phyloP scores from a whole-genome alignment of 371 early-diverging fungal species.

The Rhizomucor pusillus region DNA sequence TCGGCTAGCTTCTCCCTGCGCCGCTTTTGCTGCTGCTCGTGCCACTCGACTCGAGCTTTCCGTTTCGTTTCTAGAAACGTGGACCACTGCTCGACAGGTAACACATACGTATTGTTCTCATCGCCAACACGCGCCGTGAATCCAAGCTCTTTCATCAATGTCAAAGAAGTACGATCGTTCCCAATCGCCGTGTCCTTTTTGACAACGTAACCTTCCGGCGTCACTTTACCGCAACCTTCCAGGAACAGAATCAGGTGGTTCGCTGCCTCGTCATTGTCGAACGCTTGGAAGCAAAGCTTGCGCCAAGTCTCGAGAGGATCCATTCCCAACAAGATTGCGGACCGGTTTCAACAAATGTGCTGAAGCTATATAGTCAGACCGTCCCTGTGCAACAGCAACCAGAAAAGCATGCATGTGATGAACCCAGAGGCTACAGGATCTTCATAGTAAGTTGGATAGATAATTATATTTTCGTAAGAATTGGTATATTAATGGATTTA shows the following conservation, averaged over 20 bases:
- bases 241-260: neutral
- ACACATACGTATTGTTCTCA: neutral
- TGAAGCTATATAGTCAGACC: too few species aligned
- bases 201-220: neutral
- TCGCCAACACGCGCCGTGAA: neutral
- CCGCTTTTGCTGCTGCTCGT: neutral
- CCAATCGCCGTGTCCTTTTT: neutral
- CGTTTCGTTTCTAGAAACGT: neutral
- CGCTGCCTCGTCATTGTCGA: neutral
- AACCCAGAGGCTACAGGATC: too few species aligned
- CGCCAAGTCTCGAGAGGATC: neutral
- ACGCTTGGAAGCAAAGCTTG: neutral
- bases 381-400: too few species aligned
- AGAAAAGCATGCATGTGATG: too few species aligned
- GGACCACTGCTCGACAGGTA: neutral
- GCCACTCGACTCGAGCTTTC: neutral
- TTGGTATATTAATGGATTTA: too few species aligned
- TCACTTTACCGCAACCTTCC: neutral
- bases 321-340: too few species aligned
- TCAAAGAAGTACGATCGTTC: neutral
- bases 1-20: neutral
- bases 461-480: too few species aligned
- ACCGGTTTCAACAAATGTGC: too few species aligned
- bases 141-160: neutral
- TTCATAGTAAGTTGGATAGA: too few species aligned